Evolutionary conservation across 2,329 filamentous ascomycete species (phyloP).

Genomic region (Venturia carpophila): DNA sequence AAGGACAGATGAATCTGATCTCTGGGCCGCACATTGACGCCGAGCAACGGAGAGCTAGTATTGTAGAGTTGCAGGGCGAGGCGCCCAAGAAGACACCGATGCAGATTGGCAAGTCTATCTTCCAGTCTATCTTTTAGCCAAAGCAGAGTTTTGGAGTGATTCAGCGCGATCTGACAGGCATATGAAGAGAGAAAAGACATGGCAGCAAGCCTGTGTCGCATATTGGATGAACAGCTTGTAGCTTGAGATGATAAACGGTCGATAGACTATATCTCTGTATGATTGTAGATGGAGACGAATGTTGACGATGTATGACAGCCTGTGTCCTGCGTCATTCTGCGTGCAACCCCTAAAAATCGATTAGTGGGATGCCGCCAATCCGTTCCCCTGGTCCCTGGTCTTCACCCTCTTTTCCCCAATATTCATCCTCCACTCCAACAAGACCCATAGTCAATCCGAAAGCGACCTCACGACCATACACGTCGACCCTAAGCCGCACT

Average conservation of each 20-base stretch:
- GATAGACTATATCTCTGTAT: not conserved
- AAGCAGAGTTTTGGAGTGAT: not conserved
- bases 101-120: constrained; percentile 12
- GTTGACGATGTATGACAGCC: not conserved
- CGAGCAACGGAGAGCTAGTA: constrained; percentile 27
- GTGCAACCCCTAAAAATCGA: too few relatives aligned
- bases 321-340: too few relatives aligned
- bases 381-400: too few relatives aligned
- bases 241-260: not conserved
- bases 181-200: not conserved
- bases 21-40: constrained; percentile 25
- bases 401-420: too few relatives aligned
- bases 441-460: too few relatives aligned
- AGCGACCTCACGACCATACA: too few relatives aligned
- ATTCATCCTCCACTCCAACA: too few relatives aligned
- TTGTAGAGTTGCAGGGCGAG: constrained; percentile 27
- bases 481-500: too few relatives aligned
- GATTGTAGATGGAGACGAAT: not conserved
- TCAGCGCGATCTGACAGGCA: not conserved
- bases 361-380: too few relatives aligned
- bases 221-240: not conserved
- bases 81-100: constrained; percentile 24
- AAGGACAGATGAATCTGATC: constrained; percentile 22
- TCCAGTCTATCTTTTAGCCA: constrained; percentile 17
- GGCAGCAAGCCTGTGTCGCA: not conserved